Base-by-base conservation (phyloP, 1,284 basidiomycete species). In the Gomphus bonarii region DNA sequence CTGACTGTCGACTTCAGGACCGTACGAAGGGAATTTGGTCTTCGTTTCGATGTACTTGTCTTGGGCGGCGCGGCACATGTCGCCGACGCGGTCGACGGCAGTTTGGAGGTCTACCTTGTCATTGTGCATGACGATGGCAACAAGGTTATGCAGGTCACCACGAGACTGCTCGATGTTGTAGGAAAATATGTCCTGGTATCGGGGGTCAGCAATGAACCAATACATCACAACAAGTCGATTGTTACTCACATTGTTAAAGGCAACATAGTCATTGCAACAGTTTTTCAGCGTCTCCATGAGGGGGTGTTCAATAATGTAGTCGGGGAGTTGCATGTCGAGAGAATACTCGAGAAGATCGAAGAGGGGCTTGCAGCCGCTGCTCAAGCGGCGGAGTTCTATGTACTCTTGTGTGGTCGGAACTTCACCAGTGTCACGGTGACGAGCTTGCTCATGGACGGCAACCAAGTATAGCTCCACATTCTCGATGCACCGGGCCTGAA, bases 261-360 rank as follows among this genome's bases (percentile, higher is more conserved):
- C 66, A 12, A 80, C 70, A 53, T 79, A 69, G 60, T 80, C 73
- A 7, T 69, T 68, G 2, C 77, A 74, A 52, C 68, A 62, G 46
- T 67, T 60, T 52, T 69, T 72, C 25, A 81, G 60, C n/a, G 63
- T 63, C 20, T 61, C 60, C 16, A 80, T 59, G 14, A 64, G 61
- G 9, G 69, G 68, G 31, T 65, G 59, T 10, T 70, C 66, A 50
- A 50, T 58, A 53, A 68, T 62, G 6, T 62, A 61, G 18, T 72
- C 68, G 0, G 75, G 71, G 11, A 79, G 56, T 43, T 66, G 61
- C 20, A 81, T 65, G 18, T 77, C 76, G 51, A 77, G 76, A 0
- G 75, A 70, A 59, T 80, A 74, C 60, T 83, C 75, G 43, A 82
- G 69, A 55, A 85, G 69, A 59, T 75, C 75, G 57, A 84, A 72